Evolutionary conservation across 2,329 filamentous ascomycete species (phyloP).

Genomic region (Fusarium compactum): DNA sequence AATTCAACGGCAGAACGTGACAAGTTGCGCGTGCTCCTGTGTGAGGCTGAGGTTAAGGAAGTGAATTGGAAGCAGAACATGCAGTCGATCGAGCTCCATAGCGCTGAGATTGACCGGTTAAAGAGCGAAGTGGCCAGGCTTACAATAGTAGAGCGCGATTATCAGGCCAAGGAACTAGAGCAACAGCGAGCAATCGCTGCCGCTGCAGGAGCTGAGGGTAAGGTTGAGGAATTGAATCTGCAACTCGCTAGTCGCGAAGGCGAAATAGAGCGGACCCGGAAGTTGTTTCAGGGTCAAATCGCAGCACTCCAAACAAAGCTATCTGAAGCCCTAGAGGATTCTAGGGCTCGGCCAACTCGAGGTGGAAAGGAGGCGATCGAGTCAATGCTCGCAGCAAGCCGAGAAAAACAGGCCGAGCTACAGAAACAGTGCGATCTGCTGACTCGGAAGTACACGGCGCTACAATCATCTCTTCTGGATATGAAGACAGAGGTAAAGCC

Average conservation of each 20-base stretch:
- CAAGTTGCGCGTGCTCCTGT: conserved; percentile 73
- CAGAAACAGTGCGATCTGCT: conserved; percentile 65
- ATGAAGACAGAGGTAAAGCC: conserved; percentile 54
- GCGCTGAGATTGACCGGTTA: conserved; percentile 70
- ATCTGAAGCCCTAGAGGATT: conserved; percentile 53
- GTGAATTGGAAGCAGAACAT: conserved; percentile 72
- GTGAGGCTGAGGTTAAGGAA: conserved; percentile 77
- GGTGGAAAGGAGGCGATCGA: conserved; percentile 57
- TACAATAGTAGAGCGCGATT: conserved; percentile 70
- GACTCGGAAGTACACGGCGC: conserved; percentile 63
- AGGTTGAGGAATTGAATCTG: conserved; percentile 69
- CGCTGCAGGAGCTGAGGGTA: conserved; percentile 68
- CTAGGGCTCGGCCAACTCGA: conserved; percentile 38
- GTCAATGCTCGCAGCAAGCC: conserved; percentile 62
- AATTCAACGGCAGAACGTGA: conserved; percentile 70
- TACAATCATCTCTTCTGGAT: conserved; percentile 64
- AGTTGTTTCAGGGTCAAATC: conserved; percentile 63
- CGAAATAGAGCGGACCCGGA: conserved; percentile 59
- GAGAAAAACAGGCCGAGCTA: conserved; percentile 65
- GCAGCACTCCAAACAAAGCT: conserved; percentile 61
- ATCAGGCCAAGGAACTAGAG: conserved; percentile 73
- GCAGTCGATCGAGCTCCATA: conserved; percentile 70
- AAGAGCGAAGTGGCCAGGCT: conserved; percentile 70
- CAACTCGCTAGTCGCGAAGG: conserved; percentile 64
- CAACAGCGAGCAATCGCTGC: conserved; percentile 68